Evolutionary conservation across 164 flowering plant species (phyloP), one percentile per base, ranked within the genome.

Genomic region (Dillenia turbinata): DNA sequence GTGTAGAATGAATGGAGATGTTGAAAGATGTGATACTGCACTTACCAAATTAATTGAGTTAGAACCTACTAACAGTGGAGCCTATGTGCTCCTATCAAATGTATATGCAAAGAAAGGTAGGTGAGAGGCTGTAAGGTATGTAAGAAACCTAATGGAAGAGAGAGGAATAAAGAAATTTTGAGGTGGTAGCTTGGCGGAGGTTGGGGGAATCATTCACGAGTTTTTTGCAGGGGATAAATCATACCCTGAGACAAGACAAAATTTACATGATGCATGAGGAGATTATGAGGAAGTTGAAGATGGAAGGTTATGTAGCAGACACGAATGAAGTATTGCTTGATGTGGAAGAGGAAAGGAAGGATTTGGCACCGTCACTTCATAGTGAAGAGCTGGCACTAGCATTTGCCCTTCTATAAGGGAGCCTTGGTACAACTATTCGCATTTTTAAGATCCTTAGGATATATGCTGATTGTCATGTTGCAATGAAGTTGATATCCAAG

Each of bases 161-260:
- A 62, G 64, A 40, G 75, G 69, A 15, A 61, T 73, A 9, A 62
- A 67, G 63, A 78, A 76, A 61, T 68, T 61, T 15, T 77, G 78
- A n/a, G 82, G 80, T 44, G 70, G 80, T 62, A 78, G 85, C 53
- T 69, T 55, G 67, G 67, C 74, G 17, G 82, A 78, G 85, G 50
- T 69, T 55, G 67, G 67, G 74, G 17, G 82, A n/a, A 64, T 73
- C 11, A 57, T 77, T 16, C 77, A 76, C 61, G 82, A 76, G 68
- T 78, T 80, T 64, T 65, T 67, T 19, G 79, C 61, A 26, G 80
- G 74, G 10, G 75, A 74, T 61, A 61, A 72, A 44, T 76, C 74
- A 49, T 75, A 73, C 13, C 70, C 78, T 14, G 71, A 68, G 19
- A 61, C 61, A 6, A 54, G 16, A 49, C 72, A 19, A 69, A 47